Evolutionary conservation across 2,329 filamentous ascomycete genomes (phyloP).

Genomic region (Nothophoma quercina): DNA sequence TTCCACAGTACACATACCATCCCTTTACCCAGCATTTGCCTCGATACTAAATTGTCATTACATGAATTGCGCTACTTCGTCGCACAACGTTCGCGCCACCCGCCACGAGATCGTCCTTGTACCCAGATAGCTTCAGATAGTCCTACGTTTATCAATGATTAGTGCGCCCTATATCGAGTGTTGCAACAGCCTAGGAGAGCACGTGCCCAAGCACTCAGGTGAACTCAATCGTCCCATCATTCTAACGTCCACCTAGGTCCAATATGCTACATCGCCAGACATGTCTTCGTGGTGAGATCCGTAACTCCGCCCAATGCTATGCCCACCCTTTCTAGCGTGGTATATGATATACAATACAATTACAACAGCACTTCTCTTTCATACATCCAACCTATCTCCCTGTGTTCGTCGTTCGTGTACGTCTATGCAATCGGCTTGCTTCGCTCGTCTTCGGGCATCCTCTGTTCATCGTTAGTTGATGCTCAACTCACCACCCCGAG

Average conservation of each 20-base stretch:
- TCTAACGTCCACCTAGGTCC: not conserved
- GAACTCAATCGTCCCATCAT: too few relatives aligned
- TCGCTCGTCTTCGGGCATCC: conserved; percentile 52
- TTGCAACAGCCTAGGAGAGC: too few relatives aligned
- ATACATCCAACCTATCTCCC: not conserved
- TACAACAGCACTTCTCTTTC: conserved; percentile 11
- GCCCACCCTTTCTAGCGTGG: conserved; percentile 5
- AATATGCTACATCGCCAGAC: conserved; percentile 5
- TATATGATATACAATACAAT: conserved; percentile 24
- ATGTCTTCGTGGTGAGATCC: conserved; percentile 8
- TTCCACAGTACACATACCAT: not conserved
- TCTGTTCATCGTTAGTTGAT: conserved; percentile 24
- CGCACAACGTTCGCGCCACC: too few relatives aligned
- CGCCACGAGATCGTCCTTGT: not conserved
- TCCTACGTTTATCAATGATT: not conserved
- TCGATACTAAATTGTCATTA: not conserved
- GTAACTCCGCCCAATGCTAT: conserved; percentile 35
- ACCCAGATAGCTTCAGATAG: not conserved
- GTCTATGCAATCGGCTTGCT: conserved; percentile 49
- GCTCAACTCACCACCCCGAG: too few relatives aligned
- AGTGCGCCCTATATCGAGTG: not conserved
- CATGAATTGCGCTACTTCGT: not conserved
- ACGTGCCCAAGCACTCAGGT: too few relatives aligned
- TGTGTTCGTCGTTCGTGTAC: not conserved
- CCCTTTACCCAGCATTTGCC: not conserved